Conservation (phyloP, 768 basidiomycete genomes). For the Ramaria sp. region DNA sequence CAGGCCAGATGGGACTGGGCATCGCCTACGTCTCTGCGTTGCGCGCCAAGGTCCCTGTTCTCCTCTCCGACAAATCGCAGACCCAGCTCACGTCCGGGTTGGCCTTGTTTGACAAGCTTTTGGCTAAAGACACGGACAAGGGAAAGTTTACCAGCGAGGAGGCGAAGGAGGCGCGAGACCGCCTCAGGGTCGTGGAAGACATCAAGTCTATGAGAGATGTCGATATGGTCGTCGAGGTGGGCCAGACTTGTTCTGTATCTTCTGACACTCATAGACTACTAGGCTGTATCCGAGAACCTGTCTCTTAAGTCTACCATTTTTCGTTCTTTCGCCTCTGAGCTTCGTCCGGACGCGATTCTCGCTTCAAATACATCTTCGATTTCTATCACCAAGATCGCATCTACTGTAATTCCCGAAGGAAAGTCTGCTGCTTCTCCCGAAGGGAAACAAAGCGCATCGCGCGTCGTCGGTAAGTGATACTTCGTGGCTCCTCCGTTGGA, state of each 20-base stretch:
- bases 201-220: conserved; percentile 60
- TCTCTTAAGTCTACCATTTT: conserved; percentile 74
- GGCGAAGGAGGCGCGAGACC: conserved; percentile 60
- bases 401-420: conserved; percentile 54
- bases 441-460: conserved; percentile 51
- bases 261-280: not conserved
- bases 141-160: conserved; percentile 58
- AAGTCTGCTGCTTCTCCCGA: conserved; percentile 46
- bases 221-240: conserved; percentile 85
- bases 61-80: conserved; percentile 71
- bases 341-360: conserved; percentile 67
- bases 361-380: conserved; percentile 93
- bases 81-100: conserved; percentile 68
- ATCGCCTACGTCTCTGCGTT: conserved; percentile 84
- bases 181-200: conserved; percentile 49
- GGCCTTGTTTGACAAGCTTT: conserved; percentile 63
- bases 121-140: conserved; percentile 85
- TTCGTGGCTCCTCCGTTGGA: conserved; percentile 8
- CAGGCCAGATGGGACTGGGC: conserved; percentile 59
- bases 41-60: conserved; percentile 75
- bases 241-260: not conserved
- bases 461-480: conserved; percentile 63
- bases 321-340: conserved; percentile 48
- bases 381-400: conserved; percentile 89
- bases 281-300: conserved; percentile 85